These are phyloP conservation scores for Sanghuangporus weigelae DNA, from an alignment of 1,284 basidiomycete genomes.

Conservation along the genomic window DNA sequence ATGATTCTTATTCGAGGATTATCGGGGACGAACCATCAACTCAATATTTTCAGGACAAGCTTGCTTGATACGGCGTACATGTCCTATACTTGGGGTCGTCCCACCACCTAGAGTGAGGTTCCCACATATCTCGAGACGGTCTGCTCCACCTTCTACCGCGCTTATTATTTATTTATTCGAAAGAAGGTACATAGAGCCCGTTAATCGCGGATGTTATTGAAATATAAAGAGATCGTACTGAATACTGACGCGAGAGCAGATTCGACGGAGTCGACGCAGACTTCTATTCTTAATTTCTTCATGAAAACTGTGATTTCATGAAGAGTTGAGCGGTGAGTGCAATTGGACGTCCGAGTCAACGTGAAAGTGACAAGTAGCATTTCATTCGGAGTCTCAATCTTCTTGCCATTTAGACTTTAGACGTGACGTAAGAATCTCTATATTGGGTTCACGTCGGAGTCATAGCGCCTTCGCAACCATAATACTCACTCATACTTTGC, in stretches of 20 bases:
- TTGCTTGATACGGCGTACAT: constrained; percentile 51
- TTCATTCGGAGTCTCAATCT: background rate
- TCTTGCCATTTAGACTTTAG: background rate
- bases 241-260: constrained; percentile 60
- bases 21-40: constrained; percentile 54
- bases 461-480: too few species aligned
- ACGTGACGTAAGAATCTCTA: background rate
- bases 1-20: too few species aligned
- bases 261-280: constrained; percentile 75
- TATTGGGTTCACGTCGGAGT: background rate
- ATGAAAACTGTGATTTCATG: background rate
- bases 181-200: background rate
- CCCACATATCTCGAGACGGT: constrained; percentile 74
- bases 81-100: constrained; percentile 70
- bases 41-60: constrained; percentile 39
- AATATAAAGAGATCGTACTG: background rate
- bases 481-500: background rate
- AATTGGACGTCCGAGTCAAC: background rate
- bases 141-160: constrained; percentile 61
- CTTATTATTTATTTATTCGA: constrained; percentile 31
- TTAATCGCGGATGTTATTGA: background rate
- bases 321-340: background rate
- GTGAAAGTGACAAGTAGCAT: too few species aligned
- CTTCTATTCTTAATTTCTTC: constrained; percentile 46
- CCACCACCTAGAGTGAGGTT: constrained; percentile 71